Base-by-base conservation (phyloP, 2,329 filamentous ascomycete genomes). In the Capronia coronata region DNA sequence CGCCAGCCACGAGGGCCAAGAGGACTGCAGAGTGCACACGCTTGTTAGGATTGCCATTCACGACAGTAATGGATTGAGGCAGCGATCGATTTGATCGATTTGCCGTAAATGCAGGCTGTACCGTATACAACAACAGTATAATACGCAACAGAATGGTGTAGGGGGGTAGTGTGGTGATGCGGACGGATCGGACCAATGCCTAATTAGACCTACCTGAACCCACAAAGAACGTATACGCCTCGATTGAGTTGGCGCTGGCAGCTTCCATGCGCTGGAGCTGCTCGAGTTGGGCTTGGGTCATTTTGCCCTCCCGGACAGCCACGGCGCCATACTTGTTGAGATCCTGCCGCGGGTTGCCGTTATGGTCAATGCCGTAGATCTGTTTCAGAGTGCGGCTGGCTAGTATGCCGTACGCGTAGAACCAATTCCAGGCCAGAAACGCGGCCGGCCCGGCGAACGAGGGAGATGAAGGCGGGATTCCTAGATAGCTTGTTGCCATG, bases 201-300 rank as follows among this genome's bases (percentile, higher is more conserved):
- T n/a, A n/a, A n/a, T n/a, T n/a, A n/a, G n/a, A 51, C 52, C 43
- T 41, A 54, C 52, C 52, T 4, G 46, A 46, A n/a, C 59, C 63
- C 0, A 62, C 56, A 49, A 75, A 69, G 1, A 74, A 45, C 1
- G 43, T 46, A 37, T 42, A 57, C 4, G 48, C 51, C 16, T 70
- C 73, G 1, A 75, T 66, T 0, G 70, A 66, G 47, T 76, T 77
- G 10, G 70, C 69, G 52, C 72, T 69, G n/a, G 71, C 72, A 3
- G 65, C 58, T 21, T 75, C 70, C 52, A 68, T 67, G 23, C 73
- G 68, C 43, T 65, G 66, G 14, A 76, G 58, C 62, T 67, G 70
- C 2, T 68, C 62, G 13, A 75, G 63, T 51, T 71, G 68, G 19
- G 49, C 54, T 30, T 64, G 65, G 0, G 68, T 73, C 37, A 76